phyloP scores from a whole-genome alignment of 2,329 filamentous ascomycete genomes.

The Cercospora zeina region DNA sequence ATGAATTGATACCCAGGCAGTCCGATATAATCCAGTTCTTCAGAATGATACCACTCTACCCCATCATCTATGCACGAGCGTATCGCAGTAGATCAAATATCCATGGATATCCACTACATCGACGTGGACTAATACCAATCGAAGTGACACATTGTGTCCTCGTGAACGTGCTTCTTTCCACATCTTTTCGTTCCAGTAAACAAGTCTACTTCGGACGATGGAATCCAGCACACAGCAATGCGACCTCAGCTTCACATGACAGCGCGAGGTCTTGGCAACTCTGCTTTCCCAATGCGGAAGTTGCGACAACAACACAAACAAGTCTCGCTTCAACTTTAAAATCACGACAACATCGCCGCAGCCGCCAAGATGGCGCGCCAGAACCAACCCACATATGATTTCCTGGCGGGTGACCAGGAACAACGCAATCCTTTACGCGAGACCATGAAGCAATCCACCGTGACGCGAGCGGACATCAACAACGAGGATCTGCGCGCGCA shows the following conservation, averaged over 20 bases:
- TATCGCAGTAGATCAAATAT: too few relatives aligned
- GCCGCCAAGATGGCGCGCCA: conserved; percentile 34
- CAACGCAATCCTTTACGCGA: conserved; percentile 45
- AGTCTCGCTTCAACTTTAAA: neutral
- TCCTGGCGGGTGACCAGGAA: conserved; percentile 48
- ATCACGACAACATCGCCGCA: conserved; percentile 4
- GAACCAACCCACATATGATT: conserved; percentile 51
- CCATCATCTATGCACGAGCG: neutral
- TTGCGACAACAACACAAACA: conserved; percentile 13
- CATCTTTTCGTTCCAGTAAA: too few relatives aligned
- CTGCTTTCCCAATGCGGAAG: conserved; percentile 7
- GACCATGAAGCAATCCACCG: conserved; percentile 48
- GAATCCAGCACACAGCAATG: neutral
- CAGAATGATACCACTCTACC: neutral
- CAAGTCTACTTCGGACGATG: too few relatives aligned
- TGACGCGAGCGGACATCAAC: conserved; percentile 41
- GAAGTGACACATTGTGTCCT: too few relatives aligned
- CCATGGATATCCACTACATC: neutral
- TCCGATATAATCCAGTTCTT: neutral
- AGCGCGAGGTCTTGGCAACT: conserved; percentile 1
- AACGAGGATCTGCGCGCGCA: conserved; percentile 86
- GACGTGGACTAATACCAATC: too few relatives aligned
- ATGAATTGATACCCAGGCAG: conserved; percentile 24
- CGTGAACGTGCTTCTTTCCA: too few relatives aligned
- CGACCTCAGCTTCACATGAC: conserved; percentile 1